These are phyloP conservation scores for Sanghuangporus weigelae DNA, from an alignment of 1,284 basidiomycete genomes.

Conservation along the genomic window DNA sequence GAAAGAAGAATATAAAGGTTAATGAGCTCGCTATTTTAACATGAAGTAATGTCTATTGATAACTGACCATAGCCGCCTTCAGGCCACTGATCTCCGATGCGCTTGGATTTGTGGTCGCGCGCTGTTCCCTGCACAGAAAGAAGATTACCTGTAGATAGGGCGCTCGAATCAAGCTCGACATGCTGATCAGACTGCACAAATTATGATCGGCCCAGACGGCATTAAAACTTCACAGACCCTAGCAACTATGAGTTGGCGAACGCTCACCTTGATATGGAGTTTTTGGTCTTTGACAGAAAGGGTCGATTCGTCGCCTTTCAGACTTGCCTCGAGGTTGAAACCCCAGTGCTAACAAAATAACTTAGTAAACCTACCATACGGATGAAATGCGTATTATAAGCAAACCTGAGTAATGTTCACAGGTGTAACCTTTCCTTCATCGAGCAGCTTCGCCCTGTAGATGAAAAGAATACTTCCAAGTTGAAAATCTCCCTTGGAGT, in stretches of 20 bases:
- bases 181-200: constrained; percentile 46
- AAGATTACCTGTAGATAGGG: constrained; percentile 49
- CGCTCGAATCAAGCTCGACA: constrained; percentile 44
- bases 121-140: constrained; percentile 41
- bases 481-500: constrained; percentile 35
- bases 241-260: neutral
- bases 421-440: constrained; percentile 54
- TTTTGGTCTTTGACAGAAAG: constrained; percentile 51
- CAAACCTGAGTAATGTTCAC: constrained; percentile 68
- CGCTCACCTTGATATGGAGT: constrained; percentile 49
- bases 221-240: neutral
- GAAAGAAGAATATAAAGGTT: neutral
- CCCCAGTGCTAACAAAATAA: constrained; percentile 58
- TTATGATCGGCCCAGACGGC: neutral
- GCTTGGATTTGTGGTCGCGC: constrained; percentile 46
- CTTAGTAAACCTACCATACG: neutral
- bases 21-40: neutral
- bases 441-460: constrained; percentile 58
- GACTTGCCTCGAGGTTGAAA: constrained; percentile 70
- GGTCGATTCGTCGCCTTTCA: constrained; percentile 35
- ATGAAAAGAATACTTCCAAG: constrained; percentile 60
- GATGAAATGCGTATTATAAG: neutral
- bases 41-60: neutral
- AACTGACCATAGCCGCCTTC: constrained; percentile 49
- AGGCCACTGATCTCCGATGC: constrained; percentile 54